Base-by-base conservation (phyloP, 2,329 filamentous ascomycete species). In the Colletotrichum filicis region DNA sequence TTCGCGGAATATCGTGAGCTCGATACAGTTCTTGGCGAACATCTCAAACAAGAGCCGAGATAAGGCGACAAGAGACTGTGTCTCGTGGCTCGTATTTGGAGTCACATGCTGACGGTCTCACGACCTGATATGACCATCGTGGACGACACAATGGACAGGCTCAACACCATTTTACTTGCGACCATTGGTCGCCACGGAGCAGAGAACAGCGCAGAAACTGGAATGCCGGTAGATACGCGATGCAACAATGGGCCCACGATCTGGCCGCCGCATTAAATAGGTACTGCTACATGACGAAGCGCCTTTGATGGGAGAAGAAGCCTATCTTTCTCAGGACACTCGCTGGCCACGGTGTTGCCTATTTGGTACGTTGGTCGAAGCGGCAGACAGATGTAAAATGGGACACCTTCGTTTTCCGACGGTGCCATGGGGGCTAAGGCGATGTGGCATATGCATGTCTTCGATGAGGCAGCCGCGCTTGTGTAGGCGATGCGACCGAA, bases 401-500 rank as follows among this genome's bases (percentile, higher is more conserved):
- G 4, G 2, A 5, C 9, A 22, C 9, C 57, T 9, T 37, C 9
- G 26, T 53, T 7, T 9, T 56, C 19, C 19, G 32, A 30, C 26
- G 66, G 55, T 30, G 32, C 14, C 5, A 35, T 28, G 6, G 42
- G 22, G 60, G 32, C 67, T 65, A 65, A 61, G 32, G 55, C 56
- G 49, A 59, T 35, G 46, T 57, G n/a, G 19, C 56, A 62, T 26
- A 60, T 57, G 66, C 61, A 56, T 37, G 55, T 65, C 46, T 57
- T 24, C 26, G 66, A 70, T 69, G 46, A 24, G 66, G 65, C 53
- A 42, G 46, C 66, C 46, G 60, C 60, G 66, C 66, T 61, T 65
- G 26, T 68, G 30, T 63, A 42, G 30, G 22, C 59, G 53, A 69
- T 42, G 42, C 42, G 46, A 46, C 11, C 55, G 30, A 60, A n/a